A percentile compares a stretch with the other conserved stretches of the same genome.
Evolutionary conservation across 1,284 basidiomycete genomes (phyloP).

Genomic region (Psilocybe mexicana): DNA sequence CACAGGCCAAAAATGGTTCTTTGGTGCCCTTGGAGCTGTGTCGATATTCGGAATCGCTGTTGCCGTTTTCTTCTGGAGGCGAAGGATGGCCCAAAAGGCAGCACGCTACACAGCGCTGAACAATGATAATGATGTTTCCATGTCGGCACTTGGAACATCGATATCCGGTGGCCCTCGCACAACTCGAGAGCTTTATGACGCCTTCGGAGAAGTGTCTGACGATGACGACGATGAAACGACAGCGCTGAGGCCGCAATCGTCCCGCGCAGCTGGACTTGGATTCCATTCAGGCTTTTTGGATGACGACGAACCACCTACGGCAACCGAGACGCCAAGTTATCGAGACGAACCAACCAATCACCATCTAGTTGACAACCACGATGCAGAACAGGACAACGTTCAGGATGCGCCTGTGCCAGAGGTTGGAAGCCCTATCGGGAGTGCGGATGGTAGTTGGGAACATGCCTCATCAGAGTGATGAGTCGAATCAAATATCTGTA

Average conservation of each 20-base stretch:
- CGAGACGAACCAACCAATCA: constrained; percentile 55
- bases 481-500: constrained; percentile 17
- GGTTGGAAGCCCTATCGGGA: constrained; percentile 48
- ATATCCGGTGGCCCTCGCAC: constrained; percentile 48
- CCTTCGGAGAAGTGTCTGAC: constrained; percentile 84
- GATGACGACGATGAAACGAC: constrained; percentile 74
- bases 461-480: constrained; percentile 45
- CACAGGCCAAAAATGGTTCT: constrained; percentile 82
- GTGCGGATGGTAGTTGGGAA: constrained; percentile 71
- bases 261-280: constrained; percentile 34
- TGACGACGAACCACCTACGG: constrained; percentile 54
- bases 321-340: constrained; percentile 47
- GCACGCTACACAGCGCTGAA: constrained; percentile 69
- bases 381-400: constrained; percentile 13
- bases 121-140: constrained; percentile 69
- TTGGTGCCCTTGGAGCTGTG: constrained; percentile 72
- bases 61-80: constrained; percentile 71
- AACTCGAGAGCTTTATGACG: constrained; percentile 88
- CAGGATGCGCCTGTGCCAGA: constrained; percentile 17
- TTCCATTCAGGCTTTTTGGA: constrained; percentile 70
- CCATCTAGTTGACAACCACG: constrained; percentile 5
- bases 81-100: constrained; percentile 49
- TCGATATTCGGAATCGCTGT: constrained; percentile 68
- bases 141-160: constrained; percentile 57
- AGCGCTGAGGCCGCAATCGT: constrained; percentile 41